phyloP scores from a whole-genome alignment of 352 stramenopile species.

The Pythium sukuiense region DNA sequence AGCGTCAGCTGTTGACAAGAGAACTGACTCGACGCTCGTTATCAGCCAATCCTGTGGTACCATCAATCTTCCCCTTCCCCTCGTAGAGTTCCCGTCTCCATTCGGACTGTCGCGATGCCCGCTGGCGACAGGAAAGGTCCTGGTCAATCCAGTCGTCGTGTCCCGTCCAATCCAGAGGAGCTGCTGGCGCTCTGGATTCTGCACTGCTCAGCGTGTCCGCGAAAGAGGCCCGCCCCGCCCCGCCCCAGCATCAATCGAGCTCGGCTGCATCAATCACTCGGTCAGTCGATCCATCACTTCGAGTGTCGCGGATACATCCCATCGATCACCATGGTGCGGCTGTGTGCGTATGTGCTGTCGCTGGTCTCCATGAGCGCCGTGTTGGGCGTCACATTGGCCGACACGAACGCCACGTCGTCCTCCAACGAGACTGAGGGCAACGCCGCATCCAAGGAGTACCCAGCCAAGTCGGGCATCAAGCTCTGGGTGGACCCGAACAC shows the following conservation, averaged over 20 bases:
- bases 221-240: not conserved
- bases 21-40: not conserved
- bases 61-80: not conserved
- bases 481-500: constrained; percentile 57
- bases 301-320: constrained; percentile 1
- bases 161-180: not conserved
- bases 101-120: not conserved
- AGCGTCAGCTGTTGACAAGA: not conserved
- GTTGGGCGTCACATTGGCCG: not conserved
- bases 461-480: constrained; percentile 52
- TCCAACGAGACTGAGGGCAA: not conserved
- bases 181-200: not conserved
- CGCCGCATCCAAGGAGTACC: constrained; percentile 23
- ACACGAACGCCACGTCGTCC: not conserved
- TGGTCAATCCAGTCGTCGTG: not conserved
- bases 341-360: not conserved
- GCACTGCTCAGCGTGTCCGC: not conserved
- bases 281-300: not conserved
- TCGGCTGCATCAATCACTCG: constrained; percentile 3
- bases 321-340: not conserved
- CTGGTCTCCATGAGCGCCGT: not conserved
- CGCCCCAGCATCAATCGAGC: not conserved
- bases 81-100: not conserved
- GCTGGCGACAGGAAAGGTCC: not conserved
- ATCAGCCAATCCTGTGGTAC: not conserved